Evolutionary conservation across 441 rosid genomes (phyloP), one percentile per base, ranked within the genome.

Genomic region (Francoa sonchifolia): DNA sequence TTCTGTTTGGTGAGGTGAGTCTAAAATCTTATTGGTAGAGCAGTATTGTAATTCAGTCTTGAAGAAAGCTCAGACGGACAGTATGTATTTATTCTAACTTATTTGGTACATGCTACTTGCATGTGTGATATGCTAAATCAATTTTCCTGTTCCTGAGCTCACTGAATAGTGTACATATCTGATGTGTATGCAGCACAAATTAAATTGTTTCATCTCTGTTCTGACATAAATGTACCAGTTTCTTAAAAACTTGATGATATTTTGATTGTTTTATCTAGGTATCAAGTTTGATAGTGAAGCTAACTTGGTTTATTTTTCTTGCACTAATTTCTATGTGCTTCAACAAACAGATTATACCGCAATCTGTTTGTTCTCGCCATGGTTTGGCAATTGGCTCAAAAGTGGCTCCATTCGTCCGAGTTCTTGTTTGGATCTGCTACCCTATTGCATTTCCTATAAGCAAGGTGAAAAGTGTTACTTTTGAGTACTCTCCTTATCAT

Each of bases 1-100:
- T 80, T 39, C 50, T 76, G 36, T 77, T 77, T 57, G 86, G 90
- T 15, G 90, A 80, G 90, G 90, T 80, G 18, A 53, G 69, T n/a
- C 19, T 20, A 17, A 25, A 3, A 12, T 10, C 22, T n/a, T n/a
- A n/a, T n/a, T n/a, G n/a, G n/a, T n/a, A n/a, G n/a, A n/a, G n/a
- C n/a, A n/a, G n/a, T n/a, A n/a, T n/a, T n/a, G n/a, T n/a, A n/a
- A n/a, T n/a, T n/a, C n/a, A n/a, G n/a, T n/a, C n/a, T n/a, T n/a
- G n/a, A n/a, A n/a, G n/a, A n/a, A n/a, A n/a, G n/a, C n/a, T n/a
- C n/a, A n/a, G n/a, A n/a, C n/a, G n/a, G n/a, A n/a, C n/a, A n/a
- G n/a, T n/a, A n/a, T n/a, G n/a, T n/a, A n/a, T n/a, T n/a, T n/a
- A n/a, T n/a, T n/a, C n/a, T n/a, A n/a, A n/a, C n/a, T n/a, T n/a